phyloP scores from a whole-genome alignment of 306 rosid species.

The Parietaria judaica region DNA sequence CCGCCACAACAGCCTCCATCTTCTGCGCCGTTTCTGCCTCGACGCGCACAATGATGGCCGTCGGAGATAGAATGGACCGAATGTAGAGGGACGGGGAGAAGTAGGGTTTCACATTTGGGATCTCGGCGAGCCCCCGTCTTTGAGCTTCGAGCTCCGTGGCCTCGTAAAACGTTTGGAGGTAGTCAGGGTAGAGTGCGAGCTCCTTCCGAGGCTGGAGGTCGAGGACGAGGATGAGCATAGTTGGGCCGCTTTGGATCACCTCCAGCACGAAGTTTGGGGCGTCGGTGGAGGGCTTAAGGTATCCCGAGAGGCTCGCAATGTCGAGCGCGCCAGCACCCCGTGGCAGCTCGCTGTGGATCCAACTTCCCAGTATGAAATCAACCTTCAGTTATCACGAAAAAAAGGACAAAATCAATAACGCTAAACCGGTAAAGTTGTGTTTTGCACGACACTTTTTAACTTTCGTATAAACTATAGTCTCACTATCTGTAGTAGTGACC shows the following conservation, averaged over 20 bases:
- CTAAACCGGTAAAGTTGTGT: no score
- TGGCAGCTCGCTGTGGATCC: slow-evolving; percentile 70
- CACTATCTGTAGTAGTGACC: no score
- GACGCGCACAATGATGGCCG: slow-evolving; percentile 37
- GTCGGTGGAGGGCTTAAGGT: slow-evolving; percentile 52
- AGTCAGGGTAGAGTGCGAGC: slow-evolving; percentile 50
- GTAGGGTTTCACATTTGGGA: slow-evolving; percentile 54
- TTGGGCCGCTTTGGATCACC: slow-evolving; percentile 58
- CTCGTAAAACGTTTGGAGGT: slow-evolving; percentile 69
- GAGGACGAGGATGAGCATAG: slow-evolving; percentile 50
- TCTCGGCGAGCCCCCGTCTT: slow-evolving; percentile 38
- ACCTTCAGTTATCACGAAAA: slow-evolving; percentile 27
- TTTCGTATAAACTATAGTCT: no score
- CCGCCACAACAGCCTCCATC: slow-evolving; percentile 51
- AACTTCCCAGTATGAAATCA: slow-evolving; percentile 74
- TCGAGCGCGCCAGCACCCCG: slow-evolving; percentile 68
- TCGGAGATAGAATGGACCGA: slow-evolving; percentile 45
- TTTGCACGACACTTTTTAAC: no score
- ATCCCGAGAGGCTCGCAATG: slow-evolving; percentile 63
- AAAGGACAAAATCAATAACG: not conserved
- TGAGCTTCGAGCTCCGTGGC: slow-evolving; percentile 53
- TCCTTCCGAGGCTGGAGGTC: slow-evolving; percentile 69
- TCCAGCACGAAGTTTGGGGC: slow-evolving; percentile 75
- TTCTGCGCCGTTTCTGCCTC: slow-evolving; percentile 35
- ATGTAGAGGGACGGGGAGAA: slow-evolving; percentile 59